These are phyloP conservation scores for Chalciporus pseudorubinellus DNA, from an alignment of 768 basidiomycete species.

Conservation along the genomic window DNA sequence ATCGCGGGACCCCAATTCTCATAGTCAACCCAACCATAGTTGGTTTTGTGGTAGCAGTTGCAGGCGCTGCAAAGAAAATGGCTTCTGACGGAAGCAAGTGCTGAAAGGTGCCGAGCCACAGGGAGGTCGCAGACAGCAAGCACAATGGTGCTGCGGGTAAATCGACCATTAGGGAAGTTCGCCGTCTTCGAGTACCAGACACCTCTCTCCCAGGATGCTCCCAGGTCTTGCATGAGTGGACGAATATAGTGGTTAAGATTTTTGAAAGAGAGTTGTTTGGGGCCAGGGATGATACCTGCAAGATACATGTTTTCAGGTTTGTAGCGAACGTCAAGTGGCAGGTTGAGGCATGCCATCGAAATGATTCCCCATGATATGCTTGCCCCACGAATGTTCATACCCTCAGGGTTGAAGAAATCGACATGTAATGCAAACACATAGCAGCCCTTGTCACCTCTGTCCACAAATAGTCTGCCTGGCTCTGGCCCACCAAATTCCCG, in stretches of 20 bases:
- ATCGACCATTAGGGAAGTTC: constrained; percentile 13
- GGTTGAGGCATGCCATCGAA: constrained; percentile 26
- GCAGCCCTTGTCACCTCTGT: constrained; percentile 20
- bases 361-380: constrained; percentile 20
- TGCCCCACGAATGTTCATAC: constrained; percentile 27
- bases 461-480: constrained; percentile 3
- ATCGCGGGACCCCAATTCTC: constrained; percentile 14
- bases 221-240: constrained; percentile 36
- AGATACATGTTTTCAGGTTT: constrained; percentile 40
- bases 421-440: constrained; percentile 32
- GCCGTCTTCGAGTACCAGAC: constrained; percentile 22
- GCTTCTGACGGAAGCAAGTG: constrained; percentile 12
- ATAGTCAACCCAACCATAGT: constrained; percentile 6
- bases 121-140: constrained; percentile 37
- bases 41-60: constrained; percentile 18
- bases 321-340: constrained; percentile 35
- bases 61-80: constrained; percentile 34
- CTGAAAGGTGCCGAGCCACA: constrained; percentile 29
- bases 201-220: constrained; percentile 29
- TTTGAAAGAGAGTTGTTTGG: constrained; percentile 29
- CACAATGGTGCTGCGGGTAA: constrained; percentile 26
- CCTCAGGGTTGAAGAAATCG: constrained; percentile 37
- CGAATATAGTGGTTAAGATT: constrained; percentile 37
- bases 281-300: constrained; percentile 37
- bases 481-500: constrained; percentile 27